Evolutionary conservation across 768 basidiomycete species (phyloP), one percentile per base, ranked within the genome.

Genomic region (Tylopilus intermedius): DNA sequence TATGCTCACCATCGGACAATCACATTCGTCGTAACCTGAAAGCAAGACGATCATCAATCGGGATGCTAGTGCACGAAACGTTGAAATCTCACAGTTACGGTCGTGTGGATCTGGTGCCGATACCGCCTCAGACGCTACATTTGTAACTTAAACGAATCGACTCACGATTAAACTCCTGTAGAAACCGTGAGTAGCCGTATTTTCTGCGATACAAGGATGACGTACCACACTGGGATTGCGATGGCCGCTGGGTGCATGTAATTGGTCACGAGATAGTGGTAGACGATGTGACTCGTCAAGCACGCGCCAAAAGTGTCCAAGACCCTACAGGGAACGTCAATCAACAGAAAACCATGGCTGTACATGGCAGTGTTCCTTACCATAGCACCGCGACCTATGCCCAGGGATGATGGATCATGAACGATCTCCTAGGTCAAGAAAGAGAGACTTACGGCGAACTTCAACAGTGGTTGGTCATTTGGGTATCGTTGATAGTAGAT

Each of bases 271-370:
- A 82, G 71, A 57, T 84, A 84, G 59, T 72, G 73, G 57, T 84
- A 85, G 37, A 80, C 69, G 55, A 81, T 74, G 60, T 84, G 82
- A 45, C 71, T 71, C 43, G 76, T 78, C 50, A 84, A 59, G 40
- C 67, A 70, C 0, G 76, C 75, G 59, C 82, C 79, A 50, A 83
- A 78, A 0, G 82, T 81, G 61, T 84, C 82, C 22, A 84, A 58
- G 4, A 69, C 52, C 76, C 63, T 62, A 21, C 11, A 22, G 9
- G n/a, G 8, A 21, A 5, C 3, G 27, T 62, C 18, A 54, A 21
- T 3, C 24, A 30, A 27, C 11, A 13, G 8, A 18, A n/a, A 45
- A 26, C 10, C 2, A 21, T 2, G 7, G n/a, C 2, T 6, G 4
- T 2, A 5, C 21, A 8, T 4, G 3, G 10, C 14, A 13, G 1